Evolutionary conservation across 2,329 filamentous ascomycete genomes (phyloP).

Genomic region (Hortaea werneckii): DNA sequence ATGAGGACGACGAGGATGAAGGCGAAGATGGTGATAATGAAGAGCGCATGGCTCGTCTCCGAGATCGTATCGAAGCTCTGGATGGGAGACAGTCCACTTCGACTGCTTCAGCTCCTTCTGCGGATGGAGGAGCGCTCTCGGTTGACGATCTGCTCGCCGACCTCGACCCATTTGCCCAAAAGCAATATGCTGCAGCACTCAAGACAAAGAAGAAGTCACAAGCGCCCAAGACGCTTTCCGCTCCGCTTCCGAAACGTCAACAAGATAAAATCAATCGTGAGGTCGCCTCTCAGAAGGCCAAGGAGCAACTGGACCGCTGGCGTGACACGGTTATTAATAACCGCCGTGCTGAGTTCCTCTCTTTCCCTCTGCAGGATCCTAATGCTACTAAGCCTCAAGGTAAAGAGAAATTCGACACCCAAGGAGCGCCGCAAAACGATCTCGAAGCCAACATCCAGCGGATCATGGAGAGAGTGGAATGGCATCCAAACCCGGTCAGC

Average conservation of each 20-base stretch:
- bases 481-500: constrained; percentile 43
- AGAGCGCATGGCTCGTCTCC: constrained; percentile 56
- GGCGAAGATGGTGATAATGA: constrained; percentile 37
- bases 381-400: constrained; percentile 50
- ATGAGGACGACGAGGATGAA: constrained; percentile 45
- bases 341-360: constrained; percentile 77
- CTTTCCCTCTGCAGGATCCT: constrained; percentile 68
- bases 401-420: constrained; percentile 49
- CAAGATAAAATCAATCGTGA: constrained; percentile 75
- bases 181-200: constrained; percentile 47
- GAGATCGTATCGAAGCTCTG: constrained; percentile 38
- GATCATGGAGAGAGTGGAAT: constrained; percentile 88
- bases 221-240: constrained; percentile 45
- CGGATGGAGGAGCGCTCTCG: constrained; percentile 46
- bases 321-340: constrained; percentile 92
- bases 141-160: constrained; percentile 65
- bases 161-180: constrained; percentile 58
- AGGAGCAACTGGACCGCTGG: constrained; percentile 84
- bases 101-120: constrained; percentile 20
- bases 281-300: constrained; percentile 81
- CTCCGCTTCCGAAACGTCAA: constrained; percentile 73
- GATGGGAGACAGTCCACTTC: constrained; percentile 21
- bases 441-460: constrained; percentile 77
- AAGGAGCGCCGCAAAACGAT: constrained; percentile 61
- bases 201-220: constrained; percentile 38